These are phyloP conservation scores for Aphanomyces invadans DNA, from an alignment of 352 stramenopile species.

Conservation along the genomic window DNA sequence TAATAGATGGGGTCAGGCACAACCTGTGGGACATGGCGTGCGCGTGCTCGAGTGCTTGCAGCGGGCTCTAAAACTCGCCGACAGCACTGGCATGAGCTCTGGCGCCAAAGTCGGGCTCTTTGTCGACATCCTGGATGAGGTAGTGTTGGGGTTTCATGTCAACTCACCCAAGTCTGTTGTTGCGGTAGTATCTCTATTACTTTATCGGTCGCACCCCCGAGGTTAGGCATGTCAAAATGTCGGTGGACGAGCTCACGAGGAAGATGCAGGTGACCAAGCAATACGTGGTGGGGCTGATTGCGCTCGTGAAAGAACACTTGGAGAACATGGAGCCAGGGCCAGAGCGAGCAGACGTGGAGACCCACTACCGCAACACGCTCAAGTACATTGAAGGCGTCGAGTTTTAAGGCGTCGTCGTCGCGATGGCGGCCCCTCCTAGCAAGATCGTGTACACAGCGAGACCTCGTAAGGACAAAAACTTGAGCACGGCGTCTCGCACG, in stretches of 20 bases:
- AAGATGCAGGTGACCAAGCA: slow-evolving; percentile 32
- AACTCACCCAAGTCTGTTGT: slow-evolving; percentile 34
- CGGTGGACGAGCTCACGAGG: not conserved
- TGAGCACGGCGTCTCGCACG: slow-evolving; percentile 4
- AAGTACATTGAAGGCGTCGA: slow-evolving; percentile 52
- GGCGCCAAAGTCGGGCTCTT: slow-evolving; percentile 90
- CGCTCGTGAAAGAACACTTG: slow-evolving; percentile 90
- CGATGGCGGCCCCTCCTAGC: not conserved
- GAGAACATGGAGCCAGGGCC: slow-evolving; percentile 80
- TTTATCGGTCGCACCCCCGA: slow-evolving; percentile 80
- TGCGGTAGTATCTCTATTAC: slow-evolving; percentile 90
- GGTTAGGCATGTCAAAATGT: slow-evolving; percentile 26
- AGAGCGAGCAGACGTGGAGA: slow-evolving; percentile 60
- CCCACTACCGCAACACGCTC: slow-evolving; percentile 80
- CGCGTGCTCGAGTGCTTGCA: slow-evolving; percentile 96
- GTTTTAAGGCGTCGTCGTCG: slow-evolving; percentile 10
- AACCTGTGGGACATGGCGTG: slow-evolving; percentile 67
- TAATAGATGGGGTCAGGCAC: not conserved
- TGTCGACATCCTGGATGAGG: slow-evolving; percentile 92
- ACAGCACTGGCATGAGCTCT: slow-evolving; percentile 73
- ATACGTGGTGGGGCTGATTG: slow-evolving; percentile 69
- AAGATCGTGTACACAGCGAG: not conserved
- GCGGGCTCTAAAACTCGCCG: slow-evolving; percentile 91
- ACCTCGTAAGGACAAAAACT: slow-evolving; percentile 8
- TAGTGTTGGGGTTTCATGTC: no score